A percentile compares a stretch with the other conserved stretches of the same genome.
Conservation (phyloP, 306 rosid species). For the Vigna radiata region DNA sequence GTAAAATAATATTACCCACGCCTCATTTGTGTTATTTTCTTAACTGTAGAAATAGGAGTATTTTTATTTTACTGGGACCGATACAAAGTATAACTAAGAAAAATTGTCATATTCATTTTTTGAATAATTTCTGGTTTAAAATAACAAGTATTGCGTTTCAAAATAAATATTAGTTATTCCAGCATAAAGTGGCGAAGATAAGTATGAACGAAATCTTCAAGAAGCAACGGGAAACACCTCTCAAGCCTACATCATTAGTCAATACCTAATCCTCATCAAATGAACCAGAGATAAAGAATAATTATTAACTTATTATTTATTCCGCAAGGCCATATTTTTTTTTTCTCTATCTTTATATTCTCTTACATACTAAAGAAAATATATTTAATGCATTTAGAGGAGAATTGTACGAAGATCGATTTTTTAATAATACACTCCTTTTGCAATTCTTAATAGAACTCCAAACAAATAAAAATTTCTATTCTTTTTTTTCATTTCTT, state of each 20-base stretch:
- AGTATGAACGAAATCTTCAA: not conserved
- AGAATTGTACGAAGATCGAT: too few species aligned
- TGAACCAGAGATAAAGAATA: not conserved
- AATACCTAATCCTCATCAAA: not conserved
- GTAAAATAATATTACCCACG: too few species aligned
- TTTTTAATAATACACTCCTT: too few species aligned
- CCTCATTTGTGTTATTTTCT: not conserved
- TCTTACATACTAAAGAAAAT: not conserved
- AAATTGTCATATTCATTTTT: not conserved
- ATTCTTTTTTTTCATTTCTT: too few species aligned
- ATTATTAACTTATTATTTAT: not conserved
- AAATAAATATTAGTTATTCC: not conserved
- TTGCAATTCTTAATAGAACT: too few species aligned
- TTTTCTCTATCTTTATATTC: not conserved
- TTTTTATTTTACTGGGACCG: not conserved
- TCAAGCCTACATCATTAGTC: not conserved
- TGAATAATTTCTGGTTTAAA: not conserved
- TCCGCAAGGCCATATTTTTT: too few species aligned
- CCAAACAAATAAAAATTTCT: too few species aligned
- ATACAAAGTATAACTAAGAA: not conserved
- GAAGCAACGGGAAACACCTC: not conserved
- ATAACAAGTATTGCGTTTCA: too few species aligned
- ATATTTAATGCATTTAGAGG: too few species aligned
- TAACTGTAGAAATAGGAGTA: not conserved
- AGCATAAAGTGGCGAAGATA: not conserved